Conservation (phyloP, 768 basidiomycete genomes). For the Tulasnella sp. region DNA sequence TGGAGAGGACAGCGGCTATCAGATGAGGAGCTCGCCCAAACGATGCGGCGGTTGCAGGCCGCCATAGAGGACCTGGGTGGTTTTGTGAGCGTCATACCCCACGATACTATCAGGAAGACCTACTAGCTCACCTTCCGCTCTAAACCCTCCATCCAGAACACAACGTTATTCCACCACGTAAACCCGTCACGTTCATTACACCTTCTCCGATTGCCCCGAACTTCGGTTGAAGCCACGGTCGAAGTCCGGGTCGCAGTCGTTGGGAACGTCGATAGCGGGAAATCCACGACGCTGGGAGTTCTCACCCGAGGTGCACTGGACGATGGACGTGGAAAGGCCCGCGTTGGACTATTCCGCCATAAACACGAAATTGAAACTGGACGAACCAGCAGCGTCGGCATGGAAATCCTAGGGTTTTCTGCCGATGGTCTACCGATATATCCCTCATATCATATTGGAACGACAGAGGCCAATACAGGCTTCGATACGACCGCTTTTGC, state of each 20-base stretch:
- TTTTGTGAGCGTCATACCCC: constrained; percentile 37
- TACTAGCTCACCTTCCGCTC: not conserved
- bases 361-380: constrained; percentile 97
- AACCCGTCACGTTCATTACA: constrained; percentile 43
- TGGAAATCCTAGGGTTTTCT: constrained; percentile 93
- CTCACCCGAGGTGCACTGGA: constrained; percentile 76
- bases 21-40: constrained; percentile 37
- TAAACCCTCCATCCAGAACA: constrained; percentile 33
- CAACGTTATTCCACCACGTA: constrained; percentile 38
- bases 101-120: not conserved
- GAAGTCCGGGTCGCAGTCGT: constrained; percentile 95
- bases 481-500: constrained; percentile 11
- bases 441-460: constrained; percentile 35
- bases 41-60: constrained; percentile 35
- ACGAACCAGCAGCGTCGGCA: constrained; percentile 87
- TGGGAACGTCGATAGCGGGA: constrained; percentile 70
- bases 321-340: constrained; percentile 68
- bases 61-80: constrained; percentile 68
- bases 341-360: constrained; percentile 85
- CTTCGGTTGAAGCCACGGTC: constrained; percentile 61
- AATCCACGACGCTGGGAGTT: constrained; percentile 89
- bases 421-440: constrained; percentile 66
- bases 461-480: constrained; percentile 20
- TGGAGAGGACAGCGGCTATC: constrained; percentile 46
- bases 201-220: constrained; percentile 62